A percentile compares a stretch with the other conserved stretches of the same genome.
Evolutionary conservation across 2,329 filamentous ascomycete genomes (phyloP).

Genomic region (Aspergillus spinulosporus): DNA sequence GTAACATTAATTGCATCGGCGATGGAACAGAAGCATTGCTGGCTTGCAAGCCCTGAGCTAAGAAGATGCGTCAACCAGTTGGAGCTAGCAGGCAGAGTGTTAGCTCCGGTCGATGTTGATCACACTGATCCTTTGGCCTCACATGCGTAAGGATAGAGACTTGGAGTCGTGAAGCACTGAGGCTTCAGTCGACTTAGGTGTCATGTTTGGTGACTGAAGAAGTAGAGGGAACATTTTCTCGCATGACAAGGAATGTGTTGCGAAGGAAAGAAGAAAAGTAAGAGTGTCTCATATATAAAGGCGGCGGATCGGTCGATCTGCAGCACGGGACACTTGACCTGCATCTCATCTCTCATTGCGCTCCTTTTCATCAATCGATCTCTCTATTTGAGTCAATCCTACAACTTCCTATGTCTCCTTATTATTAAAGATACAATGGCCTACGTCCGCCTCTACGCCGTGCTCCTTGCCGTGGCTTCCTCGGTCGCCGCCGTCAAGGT

Average conservation of each 20-base stretch:
- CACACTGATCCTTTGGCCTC: not conserved
- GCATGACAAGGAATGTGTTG: conserved; percentile 1
- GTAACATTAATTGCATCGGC: conserved; percentile 14
- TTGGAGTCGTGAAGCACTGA: not conserved
- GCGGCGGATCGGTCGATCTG: conserved; percentile 9
- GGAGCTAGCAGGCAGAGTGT: not conserved
- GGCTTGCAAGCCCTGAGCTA: conserved; percentile 12
- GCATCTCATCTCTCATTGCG: conserved; percentile 1
- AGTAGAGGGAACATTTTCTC: conserved; percentile 1
- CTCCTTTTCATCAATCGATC: not conserved
- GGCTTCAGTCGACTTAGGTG: not conserved
- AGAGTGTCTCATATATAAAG: conserved; percentile 3
- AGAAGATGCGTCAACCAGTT: conserved; percentile 5
- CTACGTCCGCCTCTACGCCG: conserved; percentile 28
- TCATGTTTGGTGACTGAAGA: not conserved
- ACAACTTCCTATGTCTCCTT: not conserved
- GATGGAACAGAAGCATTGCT: conserved; percentile 20
- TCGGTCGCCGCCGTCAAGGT: conserved; percentile 49
- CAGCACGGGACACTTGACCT: conserved; percentile 6
- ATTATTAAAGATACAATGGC: conserved; percentile 26
- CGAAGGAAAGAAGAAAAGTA: not conserved
- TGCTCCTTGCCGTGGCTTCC: conserved; percentile 36
- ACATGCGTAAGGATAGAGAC: not conserved
- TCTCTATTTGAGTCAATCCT: not conserved
- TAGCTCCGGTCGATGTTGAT: conserved; percentile 9